phyloP scores from a whole-genome alignment of 495 filamentous ascomycete genomes.

The Lasiosphaeria miniovina region DNA sequence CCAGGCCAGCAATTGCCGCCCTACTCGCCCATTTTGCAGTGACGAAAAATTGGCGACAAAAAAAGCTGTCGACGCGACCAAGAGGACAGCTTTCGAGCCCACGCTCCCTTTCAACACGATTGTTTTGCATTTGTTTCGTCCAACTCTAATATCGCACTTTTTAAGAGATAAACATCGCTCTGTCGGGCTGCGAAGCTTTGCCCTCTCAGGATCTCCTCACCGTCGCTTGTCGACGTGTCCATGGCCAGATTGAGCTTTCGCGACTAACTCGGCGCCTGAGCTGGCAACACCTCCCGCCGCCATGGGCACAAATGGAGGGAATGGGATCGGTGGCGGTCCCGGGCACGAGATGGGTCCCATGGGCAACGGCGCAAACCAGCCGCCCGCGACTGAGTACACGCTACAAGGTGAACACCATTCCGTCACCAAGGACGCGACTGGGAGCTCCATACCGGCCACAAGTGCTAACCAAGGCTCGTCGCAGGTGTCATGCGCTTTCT shows the following conservation, averaged over 20 bases:
- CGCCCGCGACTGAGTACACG: conserved; percentile 94
- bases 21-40: conserved; percentile 11
- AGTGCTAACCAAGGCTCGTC: conserved; percentile 13
- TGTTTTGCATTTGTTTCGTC: not conserved
- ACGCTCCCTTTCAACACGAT: not conserved
- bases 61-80: conserved; percentile 8
- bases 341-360: conserved; percentile 35
- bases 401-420: conserved; percentile 69
- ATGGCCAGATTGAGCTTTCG: conserved; percentile 16
- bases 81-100: not conserved
- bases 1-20: conserved; percentile 14
- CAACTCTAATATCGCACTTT: not conserved
- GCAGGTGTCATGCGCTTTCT: conserved; percentile 98
- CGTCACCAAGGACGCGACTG: not conserved
- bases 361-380: conserved; percentile 54
- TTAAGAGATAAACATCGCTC: not conserved
- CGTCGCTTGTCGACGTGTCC: conserved; percentile 24
- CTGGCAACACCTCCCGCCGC: conserved; percentile 55
- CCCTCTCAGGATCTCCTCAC: not conserved
- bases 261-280: conserved; percentile 43
- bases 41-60: conserved; percentile 5
- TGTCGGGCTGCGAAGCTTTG: conserved; percentile 7
- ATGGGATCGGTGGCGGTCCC: conserved; percentile 53
- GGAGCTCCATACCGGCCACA: not conserved
- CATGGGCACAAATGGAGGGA: conserved; percentile 65